A percentile compares a stretch with the other conserved stretches of the same genome.
Evolutionary conservation across 306 rosid species (phyloP).

Genomic region (Pterocarpus macrocarpus): DNA sequence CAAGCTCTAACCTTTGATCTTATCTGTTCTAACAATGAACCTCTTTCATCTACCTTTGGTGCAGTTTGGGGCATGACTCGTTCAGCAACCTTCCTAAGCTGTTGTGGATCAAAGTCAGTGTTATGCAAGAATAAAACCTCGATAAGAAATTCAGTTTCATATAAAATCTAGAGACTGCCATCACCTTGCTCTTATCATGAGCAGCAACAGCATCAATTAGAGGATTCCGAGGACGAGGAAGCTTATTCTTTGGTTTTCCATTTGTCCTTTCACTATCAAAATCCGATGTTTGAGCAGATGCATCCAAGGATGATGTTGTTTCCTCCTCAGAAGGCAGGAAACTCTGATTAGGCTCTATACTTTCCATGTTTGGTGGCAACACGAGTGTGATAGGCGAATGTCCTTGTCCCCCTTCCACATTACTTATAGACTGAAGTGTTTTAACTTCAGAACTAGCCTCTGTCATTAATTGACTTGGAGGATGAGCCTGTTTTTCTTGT

Average conservation of each 20-base stretch:
- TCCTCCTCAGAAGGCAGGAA: constrained; percentile 59
- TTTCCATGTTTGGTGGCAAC: constrained; percentile 51
- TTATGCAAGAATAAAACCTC: constrained; percentile 44
- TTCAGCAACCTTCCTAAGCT: constrained; percentile 89
- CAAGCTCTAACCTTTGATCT: constrained; percentile 82
- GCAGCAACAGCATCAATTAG: constrained; percentile 96
- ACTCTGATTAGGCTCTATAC: constrained; percentile 57
- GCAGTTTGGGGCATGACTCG: constrained; percentile 71
- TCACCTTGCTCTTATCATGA: constrained; percentile 96
- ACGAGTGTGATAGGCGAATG: constrained; percentile 43
- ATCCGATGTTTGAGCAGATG: constrained; percentile 53
- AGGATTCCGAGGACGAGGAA: constrained; percentile 95
- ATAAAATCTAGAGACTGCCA: constrained; percentile 35
- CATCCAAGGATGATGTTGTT: constrained; percentile 53
- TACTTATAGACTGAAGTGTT: constrained; percentile 27
- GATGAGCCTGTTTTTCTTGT: constrained; percentile 43
- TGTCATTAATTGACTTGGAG: constrained; percentile 47
- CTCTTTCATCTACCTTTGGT: constrained; percentile 83
- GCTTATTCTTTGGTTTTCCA: constrained; percentile 65
- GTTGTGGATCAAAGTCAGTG: constrained; percentile 53
- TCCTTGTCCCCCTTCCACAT: constrained; percentile 57
- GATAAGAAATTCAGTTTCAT: constrained; percentile 32
- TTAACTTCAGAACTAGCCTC: constrained; percentile 49
- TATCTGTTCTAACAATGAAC: constrained; percentile 84
- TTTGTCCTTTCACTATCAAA: constrained; percentile 63